Evolutionary conservation across 768 basidiomycete species (phyloP), one percentile per base, ranked within the genome.

Genomic region (Amylocystis lapponica): DNA sequence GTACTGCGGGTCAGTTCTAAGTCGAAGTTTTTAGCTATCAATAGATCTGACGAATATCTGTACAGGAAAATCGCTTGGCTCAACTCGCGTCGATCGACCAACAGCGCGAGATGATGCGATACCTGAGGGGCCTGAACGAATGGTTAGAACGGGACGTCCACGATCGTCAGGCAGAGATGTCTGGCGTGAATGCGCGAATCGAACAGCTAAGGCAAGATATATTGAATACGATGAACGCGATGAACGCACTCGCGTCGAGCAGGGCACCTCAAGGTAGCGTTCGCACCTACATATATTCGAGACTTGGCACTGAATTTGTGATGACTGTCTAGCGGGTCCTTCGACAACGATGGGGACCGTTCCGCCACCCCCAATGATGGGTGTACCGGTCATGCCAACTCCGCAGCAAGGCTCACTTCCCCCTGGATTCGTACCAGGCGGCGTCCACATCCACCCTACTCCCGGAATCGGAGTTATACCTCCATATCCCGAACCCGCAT

Each of bases 61-160:
- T 41, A 37, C 50, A 90, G 87, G 83, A 88, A 66, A 87, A 85
- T 59, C 82, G 82, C 3, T 61, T 77, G 5, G 83, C 83, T 1
- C 83, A 86, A 59, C 61, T 78, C 16, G 86, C 84, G 0, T 83
- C 83, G 21, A 74, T 88, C 12, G 81, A 85, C 36, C 86, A 90
- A 54, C 86, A 86, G 51, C 74, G 85, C 29, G 85, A 86, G 57
- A 65, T 88, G 39, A 86, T 86, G 76, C 68, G 83, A 40, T 90
- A 92, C 51, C 81, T 92, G 76, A 57, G 75, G 36, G 75, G 71
- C 2, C 65, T 91, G 25, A 92, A 91, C 49, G 74, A 77, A 26
- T 92, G 89, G 89, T 66, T 92, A 13, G 80, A 74, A 43, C 74
- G 80, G 26, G 89, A 92, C 58, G 86, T 88, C 0, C 71, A 74